phyloP scores from a whole-genome alignment of 2,329 filamentous ascomycete species.

The Ophiosphaerella korrae region DNA sequence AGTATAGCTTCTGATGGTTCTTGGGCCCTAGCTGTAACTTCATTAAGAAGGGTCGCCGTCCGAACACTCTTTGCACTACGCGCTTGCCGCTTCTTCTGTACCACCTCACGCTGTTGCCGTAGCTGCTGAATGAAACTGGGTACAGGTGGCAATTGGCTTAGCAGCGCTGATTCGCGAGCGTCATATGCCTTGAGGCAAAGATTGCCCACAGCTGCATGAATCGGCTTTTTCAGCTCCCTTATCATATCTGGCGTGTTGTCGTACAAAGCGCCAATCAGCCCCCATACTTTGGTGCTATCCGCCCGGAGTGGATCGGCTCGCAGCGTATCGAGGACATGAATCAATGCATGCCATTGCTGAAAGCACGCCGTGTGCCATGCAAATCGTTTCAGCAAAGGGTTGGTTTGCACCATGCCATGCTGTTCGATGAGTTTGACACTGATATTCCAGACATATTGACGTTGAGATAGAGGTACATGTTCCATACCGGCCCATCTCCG shows the following conservation, averaged over 20 bases:
- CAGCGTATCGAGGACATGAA: slow-evolving; percentile 56
- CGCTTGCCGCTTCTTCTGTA: neutral
- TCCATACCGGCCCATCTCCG: slow-evolving; percentile 60
- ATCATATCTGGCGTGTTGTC: slow-evolving; percentile 32
- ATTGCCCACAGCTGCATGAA: slow-evolving; percentile 17
- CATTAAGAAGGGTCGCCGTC: too few species aligned
- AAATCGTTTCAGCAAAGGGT: slow-evolving; percentile 62
- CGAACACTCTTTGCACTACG: neutral
- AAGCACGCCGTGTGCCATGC: slow-evolving; percentile 65
- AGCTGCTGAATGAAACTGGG: neutral
- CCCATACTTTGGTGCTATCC: slow-evolving; percentile 43
- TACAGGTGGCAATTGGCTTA: neutral
- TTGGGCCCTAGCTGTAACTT: neutral
- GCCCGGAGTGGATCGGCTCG: slow-evolving; percentile 36
- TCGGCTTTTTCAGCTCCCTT: slow-evolving; percentile 15
- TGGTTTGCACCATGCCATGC: slow-evolving; percentile 64
- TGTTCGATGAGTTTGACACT: slow-evolving; percentile 68
- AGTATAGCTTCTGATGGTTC: neutral
- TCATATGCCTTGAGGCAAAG: slow-evolving; percentile 19
- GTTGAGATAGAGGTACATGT: slow-evolving; percentile 67
- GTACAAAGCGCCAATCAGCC: slow-evolving; percentile 37
- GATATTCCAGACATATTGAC: slow-evolving; percentile 3
- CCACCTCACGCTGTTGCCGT: neutral
- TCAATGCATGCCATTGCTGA: slow-evolving; percentile 65
- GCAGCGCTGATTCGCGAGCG: slow-evolving; percentile 4